Evolutionary conservation across 2,329 filamentous ascomycete species (phyloP), one percentile per base, ranked within the genome.

Genomic region (Westerdykella aurantiaca): DNA sequence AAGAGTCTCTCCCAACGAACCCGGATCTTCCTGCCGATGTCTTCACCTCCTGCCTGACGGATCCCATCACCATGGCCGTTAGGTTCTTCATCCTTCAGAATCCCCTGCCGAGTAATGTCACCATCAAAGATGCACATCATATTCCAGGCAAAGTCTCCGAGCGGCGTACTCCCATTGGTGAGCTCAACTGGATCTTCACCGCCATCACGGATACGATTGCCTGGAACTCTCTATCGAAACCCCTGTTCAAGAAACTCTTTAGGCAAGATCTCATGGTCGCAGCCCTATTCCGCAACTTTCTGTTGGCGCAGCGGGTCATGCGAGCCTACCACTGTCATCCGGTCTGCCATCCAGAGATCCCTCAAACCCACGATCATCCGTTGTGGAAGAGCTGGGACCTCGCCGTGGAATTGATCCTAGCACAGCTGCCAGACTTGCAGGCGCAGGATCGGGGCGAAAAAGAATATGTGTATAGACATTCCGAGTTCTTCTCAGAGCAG

Each of bases 151-250:
- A 89, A 49, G 79, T 97, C 34, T 91, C 95, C 61, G 93, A 98
- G 69, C 80, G 93, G 47, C 79, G 93, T 60, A 97, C 93, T 39
- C 93, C 93, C 7, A 77, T 98, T 29, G 93, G 93, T 49, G 93
- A 98, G 70, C 75, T 98, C 12, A 98, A 98, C 61, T 98, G 93
- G 93, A 98, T 98, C 31, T 97, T 98, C 63, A 98, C 93, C 0
- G 93, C 93, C 43, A 97, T 98, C 52, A 98, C 93, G 0, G 93
- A 98, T 64, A 97, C 91, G 1, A 98, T 98, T 58, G 93, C 93
- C 0, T 98, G 93, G 93, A 97, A 95, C 25, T 94, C 88, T 5
- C 72, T 98, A 4, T 88, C 90, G 3, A 85, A 91, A 37, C 81
- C 89, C 16, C 73, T 96, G 10, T 98, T 98, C 70, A 90, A 95